Conservation (phyloP, 2,329 filamentous ascomycete genomes). For the Sarocladium oryzae region DNA sequence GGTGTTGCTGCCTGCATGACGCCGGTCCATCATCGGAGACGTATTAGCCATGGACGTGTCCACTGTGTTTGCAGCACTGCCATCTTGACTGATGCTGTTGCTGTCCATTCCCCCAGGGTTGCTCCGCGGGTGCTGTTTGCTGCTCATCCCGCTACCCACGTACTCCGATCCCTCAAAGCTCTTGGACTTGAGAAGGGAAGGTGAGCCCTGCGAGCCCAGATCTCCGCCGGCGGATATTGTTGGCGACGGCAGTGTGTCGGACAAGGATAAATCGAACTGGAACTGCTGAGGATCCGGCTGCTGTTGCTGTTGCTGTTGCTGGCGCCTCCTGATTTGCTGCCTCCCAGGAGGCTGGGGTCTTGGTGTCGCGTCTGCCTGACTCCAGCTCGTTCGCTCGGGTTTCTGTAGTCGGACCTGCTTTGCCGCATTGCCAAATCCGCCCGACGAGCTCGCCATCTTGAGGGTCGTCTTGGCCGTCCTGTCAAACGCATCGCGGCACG, state of each 20-base stretch:
- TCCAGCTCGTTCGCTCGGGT: slow-evolving; percentile 24
- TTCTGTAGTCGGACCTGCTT: slow-evolving; percentile 21
- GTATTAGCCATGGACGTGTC: slow-evolving; percentile 20
- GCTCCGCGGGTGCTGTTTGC: neutral
- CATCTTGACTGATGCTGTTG: slow-evolving; percentile 21
- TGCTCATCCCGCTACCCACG: slow-evolving; percentile 16
- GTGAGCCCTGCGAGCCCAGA: slow-evolving; percentile 31
- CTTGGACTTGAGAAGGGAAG: slow-evolving; percentile 31
- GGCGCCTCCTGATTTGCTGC: neutral
- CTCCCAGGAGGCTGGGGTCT: slow-evolving; percentile 10
- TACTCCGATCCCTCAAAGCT: slow-evolving; percentile 23
- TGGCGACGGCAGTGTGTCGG: slow-evolving; percentile 35
- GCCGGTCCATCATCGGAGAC: neutral
- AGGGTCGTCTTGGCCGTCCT: slow-evolving; percentile 93
- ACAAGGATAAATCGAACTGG: slow-evolving; percentile 29
- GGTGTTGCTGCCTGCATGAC: slow-evolving; percentile 19
- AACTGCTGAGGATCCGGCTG: slow-evolving; percentile 25
- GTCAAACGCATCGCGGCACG: slow-evolving; percentile 90
- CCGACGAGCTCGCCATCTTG: slow-evolving; percentile 86
- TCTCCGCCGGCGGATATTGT: slow-evolving; percentile 31
- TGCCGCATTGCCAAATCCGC: slow-evolving; percentile 58
- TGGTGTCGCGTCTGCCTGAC: slow-evolving; percentile 20
- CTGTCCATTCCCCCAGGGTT: neutral
- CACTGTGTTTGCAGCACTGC: slow-evolving; percentile 16
- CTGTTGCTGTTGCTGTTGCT: slow-evolving; percentile 19